Percentiles rank a stretch among this genome's conserved stretches.
phyloP scores from a whole-genome alignment of 2,329 filamentous ascomycete genomes.

The Fusarium sp. region DNA sequence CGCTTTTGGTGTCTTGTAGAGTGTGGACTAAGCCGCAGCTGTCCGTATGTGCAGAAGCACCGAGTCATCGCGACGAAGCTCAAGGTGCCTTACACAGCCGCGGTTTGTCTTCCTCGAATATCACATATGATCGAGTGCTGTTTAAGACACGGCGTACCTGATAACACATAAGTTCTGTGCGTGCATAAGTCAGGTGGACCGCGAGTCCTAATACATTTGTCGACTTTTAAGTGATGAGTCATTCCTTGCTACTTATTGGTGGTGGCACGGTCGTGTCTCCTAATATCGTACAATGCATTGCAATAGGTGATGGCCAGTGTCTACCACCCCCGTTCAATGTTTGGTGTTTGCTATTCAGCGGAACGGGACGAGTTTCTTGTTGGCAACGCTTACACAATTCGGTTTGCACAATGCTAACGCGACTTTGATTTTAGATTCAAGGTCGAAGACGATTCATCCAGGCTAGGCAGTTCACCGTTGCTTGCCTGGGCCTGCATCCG shows the following conservation, averaged over 20 bases:
- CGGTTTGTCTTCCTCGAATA: slow-evolving; percentile 10
- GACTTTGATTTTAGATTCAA: slow-evolving; percentile 59
- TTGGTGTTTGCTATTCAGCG: background rate
- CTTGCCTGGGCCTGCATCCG: slow-evolving; percentile 71
- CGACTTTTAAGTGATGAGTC: background rate
- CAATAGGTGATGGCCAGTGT: slow-evolving; percentile 2
- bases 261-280: background rate
- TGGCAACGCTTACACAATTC: slow-evolving; percentile 6
- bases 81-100: slow-evolving; percentile 1
- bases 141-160: slow-evolving; percentile 9
- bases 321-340: background rate
- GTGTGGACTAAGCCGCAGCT: background rate
- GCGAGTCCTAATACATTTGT: background rate
- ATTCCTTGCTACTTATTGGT: background rate
- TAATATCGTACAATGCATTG: background rate
- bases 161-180: slow-evolving; percentile 16
- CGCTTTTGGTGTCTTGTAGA: slow-evolving; percentile 9
- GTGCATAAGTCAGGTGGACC: background rate
- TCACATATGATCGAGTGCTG: slow-evolving; percentile 15
- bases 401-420: slow-evolving; percentile 39
- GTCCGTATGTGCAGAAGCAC: slow-evolving; percentile 8
- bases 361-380: slow-evolving; percentile 9
- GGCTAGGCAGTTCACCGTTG: slow-evolving; percentile 53
- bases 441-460: slow-evolving; percentile 63
- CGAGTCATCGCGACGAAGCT: slow-evolving; percentile 13